Conservation (phyloP, 164 flowering plant genomes). For the Saururus chinensis region DNA sequence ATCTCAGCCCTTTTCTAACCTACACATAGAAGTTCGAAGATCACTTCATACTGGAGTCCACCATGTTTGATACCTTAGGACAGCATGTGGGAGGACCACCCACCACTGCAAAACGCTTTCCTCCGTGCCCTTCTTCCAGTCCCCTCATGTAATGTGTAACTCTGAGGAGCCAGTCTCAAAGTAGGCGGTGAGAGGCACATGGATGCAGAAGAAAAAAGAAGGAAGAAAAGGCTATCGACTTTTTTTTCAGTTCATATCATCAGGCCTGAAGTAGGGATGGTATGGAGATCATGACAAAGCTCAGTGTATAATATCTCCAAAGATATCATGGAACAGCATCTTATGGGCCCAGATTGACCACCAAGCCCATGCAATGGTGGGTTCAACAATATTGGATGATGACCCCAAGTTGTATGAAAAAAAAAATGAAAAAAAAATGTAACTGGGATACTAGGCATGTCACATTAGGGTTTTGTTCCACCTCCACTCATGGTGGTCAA, state of each 20-base stretch:
- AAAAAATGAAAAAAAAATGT: no score
- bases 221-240: neutral
- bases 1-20: no score
- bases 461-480: no score
- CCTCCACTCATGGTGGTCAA: no score
- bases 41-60: no score
- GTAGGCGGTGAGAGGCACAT: neutral
- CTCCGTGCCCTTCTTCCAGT: neutral
- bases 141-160: neutral
- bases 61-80: no score
- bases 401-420: no score
- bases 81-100: neutral
- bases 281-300: neutral
- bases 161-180: neutral
- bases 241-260: neutral
- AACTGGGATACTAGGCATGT: no score
- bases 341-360: neutral
- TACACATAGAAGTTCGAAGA: neutral
- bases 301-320: neutral
- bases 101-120: neutral
- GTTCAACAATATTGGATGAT: no score
- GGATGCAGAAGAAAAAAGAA: neutral
- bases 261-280: neutral
- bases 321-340: neutral
- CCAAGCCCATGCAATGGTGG: neutral